Evolutionary conservation across 2,329 filamentous ascomycete species (phyloP).

Genomic region (Rhynchosporium agropyri): DNA sequence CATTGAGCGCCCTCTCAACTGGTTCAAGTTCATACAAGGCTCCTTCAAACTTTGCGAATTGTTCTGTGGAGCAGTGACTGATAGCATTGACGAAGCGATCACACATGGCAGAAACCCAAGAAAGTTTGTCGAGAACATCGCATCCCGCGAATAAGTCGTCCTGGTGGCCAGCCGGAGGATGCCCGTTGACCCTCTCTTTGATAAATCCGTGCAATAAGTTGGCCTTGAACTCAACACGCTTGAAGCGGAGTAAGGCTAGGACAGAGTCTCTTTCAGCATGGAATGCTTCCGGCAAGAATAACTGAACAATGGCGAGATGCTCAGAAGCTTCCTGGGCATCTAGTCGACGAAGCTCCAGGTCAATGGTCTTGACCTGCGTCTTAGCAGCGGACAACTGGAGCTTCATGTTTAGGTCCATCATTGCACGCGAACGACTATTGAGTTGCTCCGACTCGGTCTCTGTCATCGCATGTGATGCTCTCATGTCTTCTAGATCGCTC

Average conservation of each 20-base stretch:
- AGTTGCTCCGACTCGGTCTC: slow-evolving; percentile 92
- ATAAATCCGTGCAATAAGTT: slow-evolving; percentile 76
- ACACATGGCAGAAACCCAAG: slow-evolving; percentile 82
- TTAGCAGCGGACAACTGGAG: slow-evolving; percentile 88
- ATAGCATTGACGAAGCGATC: slow-evolving; percentile 83
- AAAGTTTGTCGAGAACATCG: slow-evolving; percentile 81
- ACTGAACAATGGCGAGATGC: slow-evolving; percentile 83
- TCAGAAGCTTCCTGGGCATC: slow-evolving; percentile 88
- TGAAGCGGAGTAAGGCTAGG: slow-evolving; percentile 85
- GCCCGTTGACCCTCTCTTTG: slow-evolving; percentile 73
- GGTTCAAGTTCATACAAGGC: slow-evolving; percentile 87
- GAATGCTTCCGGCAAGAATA: slow-evolving; percentile 86
- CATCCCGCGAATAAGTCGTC: slow-evolving; percentile 81
- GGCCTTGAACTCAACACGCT: slow-evolving; percentile 85
- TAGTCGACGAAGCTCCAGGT: slow-evolving; percentile 82
- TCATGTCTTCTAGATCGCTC: slow-evolving; percentile 86
- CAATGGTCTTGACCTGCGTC: slow-evolving; percentile 91
- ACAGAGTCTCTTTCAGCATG: slow-evolving; percentile 81
- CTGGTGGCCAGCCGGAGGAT: slow-evolving; percentile 67
- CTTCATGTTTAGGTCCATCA: slow-evolving; percentile 97
- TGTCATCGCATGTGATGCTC: slow-evolving; percentile 87
- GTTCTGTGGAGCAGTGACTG: slow-evolving; percentile 72
- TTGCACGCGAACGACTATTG: slow-evolving; percentile 82
- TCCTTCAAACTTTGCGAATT: slow-evolving; percentile 78
- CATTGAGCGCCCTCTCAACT: slow-evolving; percentile 85